phyloP scores from a whole-genome alignment of 202 grass and related monocot genomes.

The Cymbopogon flexuosus region DNA sequence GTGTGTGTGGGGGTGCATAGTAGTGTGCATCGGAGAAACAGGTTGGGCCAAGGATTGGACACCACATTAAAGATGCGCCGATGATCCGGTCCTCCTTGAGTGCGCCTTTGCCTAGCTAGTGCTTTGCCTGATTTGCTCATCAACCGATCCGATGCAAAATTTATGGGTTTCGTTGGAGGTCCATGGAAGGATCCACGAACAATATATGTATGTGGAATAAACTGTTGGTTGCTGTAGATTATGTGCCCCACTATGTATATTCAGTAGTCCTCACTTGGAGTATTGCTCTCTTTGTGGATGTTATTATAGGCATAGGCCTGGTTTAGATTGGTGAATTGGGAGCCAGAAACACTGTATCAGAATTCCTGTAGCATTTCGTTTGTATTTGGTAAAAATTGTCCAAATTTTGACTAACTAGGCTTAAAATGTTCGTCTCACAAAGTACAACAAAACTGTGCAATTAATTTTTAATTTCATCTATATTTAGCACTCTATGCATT shows the following conservation, averaged over 20 bases:
- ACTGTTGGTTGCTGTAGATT: not conserved
- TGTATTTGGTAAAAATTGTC: too few relatives aligned
- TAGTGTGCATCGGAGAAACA: constrained; percentile 9
- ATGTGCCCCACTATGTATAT: not conserved
- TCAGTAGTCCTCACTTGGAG: not conserved
- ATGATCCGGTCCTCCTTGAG: not conserved
- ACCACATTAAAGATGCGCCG: constrained; percentile 13
- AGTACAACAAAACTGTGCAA: too few relatives aligned
- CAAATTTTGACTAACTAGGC: too few relatives aligned
- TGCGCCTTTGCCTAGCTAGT: constrained; percentile 22
- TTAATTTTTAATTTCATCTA: too few relatives aligned
- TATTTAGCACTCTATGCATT: too few relatives aligned
- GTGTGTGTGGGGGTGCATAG: not conserved
- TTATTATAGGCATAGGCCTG: too few relatives aligned
- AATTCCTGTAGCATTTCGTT: too few relatives aligned
- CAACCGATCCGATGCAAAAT: not conserved
- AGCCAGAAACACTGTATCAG: too few relatives aligned
- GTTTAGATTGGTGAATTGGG: too few relatives aligned
- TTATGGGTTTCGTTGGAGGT: not conserved
- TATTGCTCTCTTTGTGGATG: not conserved
- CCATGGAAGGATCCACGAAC: constrained; percentile 13
- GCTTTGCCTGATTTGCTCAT: constrained; percentile 21
- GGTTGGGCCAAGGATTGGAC: constrained; percentile 31
- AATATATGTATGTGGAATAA: not conserved
- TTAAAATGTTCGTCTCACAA: too few relatives aligned